These are phyloP conservation scores for Cardamine occulta DNA, from an alignment of 345 rosid species.

Conservation along the genomic window DNA sequence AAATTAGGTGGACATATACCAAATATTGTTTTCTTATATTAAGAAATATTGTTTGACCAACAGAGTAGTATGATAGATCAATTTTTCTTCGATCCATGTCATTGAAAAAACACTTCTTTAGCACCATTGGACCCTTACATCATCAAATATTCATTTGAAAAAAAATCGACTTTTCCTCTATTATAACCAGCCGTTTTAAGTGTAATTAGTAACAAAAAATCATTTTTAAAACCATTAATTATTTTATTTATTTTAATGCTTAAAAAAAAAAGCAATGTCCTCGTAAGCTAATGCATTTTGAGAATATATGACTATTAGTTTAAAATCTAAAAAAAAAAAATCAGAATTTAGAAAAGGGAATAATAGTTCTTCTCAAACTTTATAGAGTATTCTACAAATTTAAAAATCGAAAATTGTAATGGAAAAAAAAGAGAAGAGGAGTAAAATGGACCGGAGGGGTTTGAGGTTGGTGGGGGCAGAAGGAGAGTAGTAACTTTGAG, in stretches of 20 bases:
- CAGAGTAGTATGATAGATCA: not conserved
- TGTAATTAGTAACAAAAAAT: not conserved
- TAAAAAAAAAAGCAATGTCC: constrained; percentile 7
- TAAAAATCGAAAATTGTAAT: not conserved
- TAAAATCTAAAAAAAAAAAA: not conserved
- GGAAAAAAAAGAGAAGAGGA: not conserved
- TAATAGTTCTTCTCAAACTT: not conserved
- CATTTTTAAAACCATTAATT: not conserved
- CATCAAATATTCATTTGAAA: not conserved
- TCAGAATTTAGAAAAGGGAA: not conserved
- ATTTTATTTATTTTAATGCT: not conserved
- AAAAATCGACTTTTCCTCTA: not conserved
- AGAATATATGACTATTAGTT: not conserved
- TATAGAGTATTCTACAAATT: not conserved
- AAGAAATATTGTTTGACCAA: constrained; percentile 37
- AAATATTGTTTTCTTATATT: constrained; percentile 32
- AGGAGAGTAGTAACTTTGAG: constrained; percentile 41
- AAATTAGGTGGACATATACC: constrained; percentile 41
- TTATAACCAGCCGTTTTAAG: constrained; percentile 1
- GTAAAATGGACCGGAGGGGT: constrained; percentile 3
- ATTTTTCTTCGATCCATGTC: not conserved
- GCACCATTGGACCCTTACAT: too few relatives aligned
- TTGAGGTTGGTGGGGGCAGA: constrained; percentile 42
- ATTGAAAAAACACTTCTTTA: constrained; percentile 25
- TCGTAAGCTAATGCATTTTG: not conserved